Evolutionary conservation across 2,329 filamentous ascomycete genomes (phyloP).

Genomic region (Fusarium sp.): DNA sequence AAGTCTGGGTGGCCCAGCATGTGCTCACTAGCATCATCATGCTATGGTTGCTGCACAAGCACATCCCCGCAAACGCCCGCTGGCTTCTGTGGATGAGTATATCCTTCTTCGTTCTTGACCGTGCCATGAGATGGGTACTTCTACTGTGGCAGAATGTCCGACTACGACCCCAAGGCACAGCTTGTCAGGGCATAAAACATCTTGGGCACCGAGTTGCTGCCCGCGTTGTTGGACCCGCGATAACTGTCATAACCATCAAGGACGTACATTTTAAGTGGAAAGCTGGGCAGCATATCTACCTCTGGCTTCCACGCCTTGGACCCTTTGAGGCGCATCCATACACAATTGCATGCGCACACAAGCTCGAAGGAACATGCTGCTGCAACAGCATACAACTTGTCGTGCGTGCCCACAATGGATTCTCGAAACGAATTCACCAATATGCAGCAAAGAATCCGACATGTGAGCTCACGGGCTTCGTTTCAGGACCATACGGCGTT

Average conservation of each 20-base stretch:
- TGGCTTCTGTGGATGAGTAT: slow-evolving; percentile 77
- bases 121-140: slow-evolving; percentile 64
- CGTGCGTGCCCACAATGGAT: slow-evolving; percentile 67
- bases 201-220: slow-evolving; percentile 67
- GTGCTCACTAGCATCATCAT: slow-evolving; percentile 71
- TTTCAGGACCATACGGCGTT: slow-evolving; percentile 68
- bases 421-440: slow-evolving; percentile 66
- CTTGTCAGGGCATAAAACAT: slow-evolving; percentile 62
- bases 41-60: slow-evolving; percentile 72
- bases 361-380: slow-evolving; percentile 63
- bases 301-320: slow-evolving; percentile 70
- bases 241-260: slow-evolving; percentile 71
- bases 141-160: slow-evolving; percentile 67
- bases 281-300: slow-evolving; percentile 72
- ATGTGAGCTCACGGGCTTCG: slow-evolving; percentile 56
- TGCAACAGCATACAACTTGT: slow-evolving; percentile 73
- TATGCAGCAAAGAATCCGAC: slow-evolving; percentile 58
- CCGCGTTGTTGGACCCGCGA: slow-evolving; percentile 62
- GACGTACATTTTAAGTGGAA: slow-evolving; percentile 71
- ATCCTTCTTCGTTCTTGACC: slow-evolving; percentile 72
- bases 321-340: slow-evolving; percentile 71
- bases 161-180: slow-evolving; percentile 55
- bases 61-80: slow-evolving; percentile 70
- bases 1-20: slow-evolving; percentile 78
- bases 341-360: slow-evolving; percentile 70